Conservation (phyloP, 2,329 filamentous ascomycete species). For the Paecilomyces fulvus region DNA sequence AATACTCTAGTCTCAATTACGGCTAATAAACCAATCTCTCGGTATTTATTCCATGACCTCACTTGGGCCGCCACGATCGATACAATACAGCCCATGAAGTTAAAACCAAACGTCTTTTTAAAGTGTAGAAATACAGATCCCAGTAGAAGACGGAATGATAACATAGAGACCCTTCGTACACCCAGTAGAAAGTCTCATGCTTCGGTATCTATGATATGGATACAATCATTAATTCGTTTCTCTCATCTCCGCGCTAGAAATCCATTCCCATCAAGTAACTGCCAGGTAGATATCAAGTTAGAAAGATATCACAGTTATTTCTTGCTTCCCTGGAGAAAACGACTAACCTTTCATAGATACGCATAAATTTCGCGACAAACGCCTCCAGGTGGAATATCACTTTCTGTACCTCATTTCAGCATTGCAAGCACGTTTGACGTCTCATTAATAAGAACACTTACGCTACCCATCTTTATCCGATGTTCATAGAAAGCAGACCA, state of each 20-base stretch:
- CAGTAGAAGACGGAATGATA: not conserved
- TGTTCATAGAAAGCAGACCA: slow-evolving; percentile 99
- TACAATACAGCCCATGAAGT: not conserved
- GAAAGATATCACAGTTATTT: slow-evolving; percentile 3
- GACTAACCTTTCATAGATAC: slow-evolving; percentile 77
- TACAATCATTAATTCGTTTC: not conserved
- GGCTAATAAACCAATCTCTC: no score
- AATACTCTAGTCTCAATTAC: not conserved
- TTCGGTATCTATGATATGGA: not conserved
- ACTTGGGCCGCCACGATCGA: not conserved
- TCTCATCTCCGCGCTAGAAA: slow-evolving; percentile 30
- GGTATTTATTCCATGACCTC: not conserved
- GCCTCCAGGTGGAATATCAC: slow-evolving; percentile 97
- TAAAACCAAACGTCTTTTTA: not conserved
- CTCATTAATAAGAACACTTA: slow-evolving; percentile 21
- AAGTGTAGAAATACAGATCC: not conserved
- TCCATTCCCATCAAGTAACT: slow-evolving; percentile 68
- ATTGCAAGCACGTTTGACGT: slow-evolving; percentile 1
- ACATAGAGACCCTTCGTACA: not conserved
- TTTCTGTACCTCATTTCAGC: slow-evolving; percentile 45
- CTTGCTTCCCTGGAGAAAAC: not conserved
- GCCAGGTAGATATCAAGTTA: slow-evolving; percentile 35
- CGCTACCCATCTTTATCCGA: slow-evolving; percentile 73
- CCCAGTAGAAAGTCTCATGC: not conserved
- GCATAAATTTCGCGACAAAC: slow-evolving; percentile 98